Evolutionary conservation across 1,284 basidiomycete species (phyloP).

Genomic region (Tremellales sp.): DNA sequence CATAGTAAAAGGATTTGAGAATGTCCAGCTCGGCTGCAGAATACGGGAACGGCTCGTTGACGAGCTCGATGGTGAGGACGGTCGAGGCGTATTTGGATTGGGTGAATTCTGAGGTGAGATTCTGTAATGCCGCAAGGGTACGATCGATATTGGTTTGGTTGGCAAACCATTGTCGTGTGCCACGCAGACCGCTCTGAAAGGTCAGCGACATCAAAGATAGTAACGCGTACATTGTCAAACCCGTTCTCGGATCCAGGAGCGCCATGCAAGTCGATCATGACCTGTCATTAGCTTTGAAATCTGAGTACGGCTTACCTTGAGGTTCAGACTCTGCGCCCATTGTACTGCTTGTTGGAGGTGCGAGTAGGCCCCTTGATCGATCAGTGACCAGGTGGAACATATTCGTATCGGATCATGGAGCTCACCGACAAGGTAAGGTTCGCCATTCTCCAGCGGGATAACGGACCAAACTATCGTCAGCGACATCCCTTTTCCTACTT

Average conservation of each 20-base stretch:
- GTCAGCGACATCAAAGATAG: background rate
- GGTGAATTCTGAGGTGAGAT: constrained; percentile 53
- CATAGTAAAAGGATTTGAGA: constrained; percentile 29
- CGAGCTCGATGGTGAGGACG: constrained; percentile 55
- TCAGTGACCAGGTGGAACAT: too few species aligned
- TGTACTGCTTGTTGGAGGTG: constrained; percentile 38
- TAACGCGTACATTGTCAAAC: constrained; percentile 50
- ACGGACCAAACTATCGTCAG: constrained; percentile 42
- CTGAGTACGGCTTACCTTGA: constrained; percentile 22
- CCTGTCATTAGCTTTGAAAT: constrained; percentile 8
- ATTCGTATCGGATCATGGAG: background rate
- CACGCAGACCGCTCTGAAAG: constrained; percentile 23
- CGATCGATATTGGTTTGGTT: constrained; percentile 40
- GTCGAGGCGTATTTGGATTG: constrained; percentile 29
- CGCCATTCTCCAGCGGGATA: constrained; percentile 33
- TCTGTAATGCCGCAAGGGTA: constrained; percentile 30
- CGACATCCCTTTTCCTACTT: constrained; percentile 7
- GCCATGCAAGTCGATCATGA: constrained; percentile 57
- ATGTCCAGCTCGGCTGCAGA: constrained; percentile 20
- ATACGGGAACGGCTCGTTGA: constrained; percentile 45
- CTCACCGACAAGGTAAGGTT: constrained; percentile 35
- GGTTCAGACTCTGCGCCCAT: constrained; percentile 35
- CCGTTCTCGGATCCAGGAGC: constrained; percentile 58
- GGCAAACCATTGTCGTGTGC: constrained; percentile 31
- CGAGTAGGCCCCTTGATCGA: constrained; percentile 30